Conservation (phyloP, 2,329 filamentous ascomycete genomes). For the Scleromitrula shiraiana region DNA sequence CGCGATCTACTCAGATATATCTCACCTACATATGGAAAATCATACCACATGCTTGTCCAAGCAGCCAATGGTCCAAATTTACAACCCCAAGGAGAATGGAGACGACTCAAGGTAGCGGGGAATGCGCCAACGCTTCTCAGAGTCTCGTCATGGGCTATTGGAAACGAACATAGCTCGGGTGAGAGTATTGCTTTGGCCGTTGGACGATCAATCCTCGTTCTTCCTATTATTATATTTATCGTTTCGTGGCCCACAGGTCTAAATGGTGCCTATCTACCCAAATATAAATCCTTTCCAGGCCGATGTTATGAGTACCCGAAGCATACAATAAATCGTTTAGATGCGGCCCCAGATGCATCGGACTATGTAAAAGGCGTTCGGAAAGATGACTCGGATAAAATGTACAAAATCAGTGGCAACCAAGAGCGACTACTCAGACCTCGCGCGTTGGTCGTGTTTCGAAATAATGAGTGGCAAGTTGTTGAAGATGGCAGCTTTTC, state of each 20-base stretch:
- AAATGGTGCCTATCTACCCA: not conserved
- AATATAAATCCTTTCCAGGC: constrained; percentile 4
- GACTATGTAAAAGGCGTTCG: not conserved
- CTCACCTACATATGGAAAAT: constrained; percentile 9
- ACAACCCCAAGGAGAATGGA: constrained; percentile 8
- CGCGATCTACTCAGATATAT: constrained; percentile 10
- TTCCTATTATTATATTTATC: constrained; percentile 6
- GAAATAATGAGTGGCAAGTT: constrained; percentile 1
- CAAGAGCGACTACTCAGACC: constrained; percentile 8
- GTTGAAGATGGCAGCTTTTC: constrained; percentile 9
- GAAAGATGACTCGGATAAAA: constrained; percentile 1
- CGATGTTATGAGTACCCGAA: constrained; percentile 11
- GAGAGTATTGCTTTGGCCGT: constrained; percentile 1
- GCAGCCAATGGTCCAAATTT: constrained; percentile 1
- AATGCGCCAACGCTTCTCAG: constrained; percentile 7
- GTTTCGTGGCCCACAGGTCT: constrained; percentile 1
- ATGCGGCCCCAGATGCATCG: constrained; percentile 4
- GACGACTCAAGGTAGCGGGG: constrained; percentile 1
- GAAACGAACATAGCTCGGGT: not conserved
- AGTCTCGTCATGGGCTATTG: constrained; percentile 10
- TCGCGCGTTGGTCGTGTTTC: constrained; percentile 6
- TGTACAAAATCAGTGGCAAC: constrained; percentile 1
- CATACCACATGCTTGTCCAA: constrained; percentile 10
- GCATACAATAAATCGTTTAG: constrained; percentile 8
- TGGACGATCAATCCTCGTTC: constrained; percentile 6